Conservation (phyloP, 1,284 basidiomycete genomes). For the Trichosporon sp. region DNA sequence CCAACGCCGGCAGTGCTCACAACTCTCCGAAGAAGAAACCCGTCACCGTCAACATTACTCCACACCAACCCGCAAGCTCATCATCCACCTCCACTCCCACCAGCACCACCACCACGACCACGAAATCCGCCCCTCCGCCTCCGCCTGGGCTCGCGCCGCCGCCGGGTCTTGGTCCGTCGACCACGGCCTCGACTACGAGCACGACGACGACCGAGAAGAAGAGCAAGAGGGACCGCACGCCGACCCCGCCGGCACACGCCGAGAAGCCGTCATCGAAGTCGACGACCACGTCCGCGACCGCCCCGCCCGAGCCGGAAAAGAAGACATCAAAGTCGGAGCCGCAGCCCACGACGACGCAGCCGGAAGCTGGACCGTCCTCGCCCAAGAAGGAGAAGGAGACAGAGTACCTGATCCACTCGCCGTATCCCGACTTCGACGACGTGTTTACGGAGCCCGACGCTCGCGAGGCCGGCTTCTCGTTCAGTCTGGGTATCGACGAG, state of each 20-base stretch:
- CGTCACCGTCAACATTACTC: slow-evolving; percentile 4
- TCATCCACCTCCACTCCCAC: slow-evolving; percentile 13
- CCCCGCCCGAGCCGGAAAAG: background rate
- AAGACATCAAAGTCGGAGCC: too few species aligned
- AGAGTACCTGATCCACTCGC: slow-evolving; percentile 54
- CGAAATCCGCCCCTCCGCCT: slow-evolving; percentile 55
- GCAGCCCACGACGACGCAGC: too few species aligned
- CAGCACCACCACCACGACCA: slow-evolving; percentile 52
- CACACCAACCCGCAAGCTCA: slow-evolving; percentile 2
- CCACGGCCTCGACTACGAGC: too few species aligned
- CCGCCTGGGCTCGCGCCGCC: slow-evolving; percentile 18
- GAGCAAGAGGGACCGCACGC: background rate
- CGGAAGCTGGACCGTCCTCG: slow-evolving; percentile 39
- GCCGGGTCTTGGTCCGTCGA: slow-evolving; percentile 11
- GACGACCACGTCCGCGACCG: too few species aligned
- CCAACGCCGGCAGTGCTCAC: slow-evolving; percentile 24
- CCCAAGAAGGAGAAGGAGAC: slow-evolving; percentile 14
- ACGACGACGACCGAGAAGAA: background rate
- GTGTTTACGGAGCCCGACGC: slow-evolving; percentile 35
- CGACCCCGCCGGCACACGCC: background rate
- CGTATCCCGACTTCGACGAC: slow-evolving; percentile 83
- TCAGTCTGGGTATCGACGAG: slow-evolving; percentile 30
- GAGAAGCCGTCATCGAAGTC: background rate
- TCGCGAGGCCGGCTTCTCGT: slow-evolving; percentile 36
- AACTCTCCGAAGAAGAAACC: slow-evolving; percentile 41